Base-by-base conservation (phyloP, 75 land plant genomes). In the Picea glauca region DNA sequence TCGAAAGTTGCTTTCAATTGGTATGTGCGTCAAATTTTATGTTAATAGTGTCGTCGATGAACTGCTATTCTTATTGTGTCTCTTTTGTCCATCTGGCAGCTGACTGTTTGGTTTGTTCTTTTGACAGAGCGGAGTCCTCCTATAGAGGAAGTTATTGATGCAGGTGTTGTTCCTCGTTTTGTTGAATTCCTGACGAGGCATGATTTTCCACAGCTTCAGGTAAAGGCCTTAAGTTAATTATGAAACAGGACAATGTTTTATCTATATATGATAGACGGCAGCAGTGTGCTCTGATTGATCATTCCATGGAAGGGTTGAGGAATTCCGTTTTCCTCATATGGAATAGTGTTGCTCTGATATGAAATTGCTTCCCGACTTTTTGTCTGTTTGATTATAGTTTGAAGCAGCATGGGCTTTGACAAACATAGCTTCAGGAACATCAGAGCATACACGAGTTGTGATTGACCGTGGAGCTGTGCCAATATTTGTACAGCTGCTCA, bases 401-500 rank as follows among this genome's bases (percentile, higher is more conserved):
- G 95, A 93, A 79, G 95, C 95, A 3, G 95, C 95, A 13, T 91
- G 95, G 93, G 93, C 93, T 63, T 80, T 93, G 72, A 93, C 93
- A 13, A 93, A 93, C 74, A 91, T 91, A 80, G 95, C 95, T 15
- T 91, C 95, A 13, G 95, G 95, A 33, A 91, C 95, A 26, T 88
- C 95, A 7, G 95, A 93, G 60, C 88, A 93, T 78, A 93, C 95
- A 5, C 81, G 77, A 38, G 95, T 93, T 2, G 91, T 93, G 9
- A 91, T 93, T 75, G 90, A 90, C 57, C 90, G 89, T 78, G 92
- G 89, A 14, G 90, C 89, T 1, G 90, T 88, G 8, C 90, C 90
- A 23, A 88, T 83, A 13, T 88, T 88, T 80, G 90, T 87, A 31
- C 89, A 88, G 26, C 89, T 88, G 23, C 85, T 88, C 9, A 83